Base-by-base conservation (phyloP, 148 eudicot species). In the Chenopodium berlandieri region DNA sequence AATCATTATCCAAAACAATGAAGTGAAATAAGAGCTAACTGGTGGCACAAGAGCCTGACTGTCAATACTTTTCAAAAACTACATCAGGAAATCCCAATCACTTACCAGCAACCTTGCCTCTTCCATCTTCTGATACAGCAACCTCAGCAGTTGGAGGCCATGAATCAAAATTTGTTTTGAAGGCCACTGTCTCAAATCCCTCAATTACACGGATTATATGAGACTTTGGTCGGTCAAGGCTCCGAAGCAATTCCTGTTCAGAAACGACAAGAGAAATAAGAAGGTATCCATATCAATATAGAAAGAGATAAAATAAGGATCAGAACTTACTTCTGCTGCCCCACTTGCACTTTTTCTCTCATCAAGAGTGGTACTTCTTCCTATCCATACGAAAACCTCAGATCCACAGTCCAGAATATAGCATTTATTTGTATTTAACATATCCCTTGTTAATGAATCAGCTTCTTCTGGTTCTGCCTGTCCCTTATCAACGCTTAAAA, bases 51-150 rank as follows among this genome's bases (percentile, higher is more conserved):
- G 70, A 70, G 69, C 25, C 23, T 66, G 73, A 62, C 46, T 58
- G 16, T 75, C 62, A 11, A 83, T 46, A 19, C 9, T 52, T 48
- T 66, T 54, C 32, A 34, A 13, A 46, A 19, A 56, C 70, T 34
- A n/a, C 4, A 73, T 30, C 27, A n/a, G 48, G 14, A 75, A 9
- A 50, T 65, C 60, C 32, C 58, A 71, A 81, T 82, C 75, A 86
- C 93, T 89, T 48, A 94, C 98, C 98, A 83, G 97, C 98, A 84
- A 94, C 97, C 85, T 90, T 94, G 89, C 97, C 94, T 87, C 98
- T 90, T 67, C 98, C 97, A 85, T 94, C 98, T 88, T 94, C 95
- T 73, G 97, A 86, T 48, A 86, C 93, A 77, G 92, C 87, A 65
- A 85, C 90, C 80, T 88, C 82, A 66, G 91, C 73, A 86, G 87